These are phyloP conservation scores for Usnea hakonensis DNA, from an alignment of 495 filamentous ascomycete genomes.

Conservation along the genomic window DNA sequence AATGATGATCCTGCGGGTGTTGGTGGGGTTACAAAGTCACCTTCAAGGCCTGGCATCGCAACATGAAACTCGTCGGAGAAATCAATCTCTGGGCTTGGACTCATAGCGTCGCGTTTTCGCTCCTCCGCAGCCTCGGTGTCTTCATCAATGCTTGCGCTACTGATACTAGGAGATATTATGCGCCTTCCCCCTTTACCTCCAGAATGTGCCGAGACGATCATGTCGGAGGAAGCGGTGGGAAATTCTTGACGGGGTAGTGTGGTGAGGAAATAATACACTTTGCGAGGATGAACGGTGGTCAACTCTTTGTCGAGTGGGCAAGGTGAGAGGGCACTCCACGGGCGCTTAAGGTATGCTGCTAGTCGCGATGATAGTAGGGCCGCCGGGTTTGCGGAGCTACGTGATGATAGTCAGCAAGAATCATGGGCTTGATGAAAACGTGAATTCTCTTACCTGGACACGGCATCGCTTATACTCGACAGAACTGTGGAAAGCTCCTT, in stretches of 20 bases:
- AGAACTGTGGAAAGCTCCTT: conserved; percentile 87
- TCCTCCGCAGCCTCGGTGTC: conserved; percentile 65
- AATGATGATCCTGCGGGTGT: conserved; percentile 54
- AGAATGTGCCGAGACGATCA: conserved; percentile 34
- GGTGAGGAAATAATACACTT: conserved; percentile 93
- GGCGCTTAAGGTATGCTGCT: conserved; percentile 77
- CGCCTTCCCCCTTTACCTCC: conserved; percentile 35
- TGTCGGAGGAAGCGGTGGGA: conserved; percentile 59
- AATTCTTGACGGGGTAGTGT: conserved; percentile 75
- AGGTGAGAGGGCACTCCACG: conserved; percentile 71
- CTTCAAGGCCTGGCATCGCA: conserved; percentile 33
- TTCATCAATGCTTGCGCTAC: conserved; percentile 55
- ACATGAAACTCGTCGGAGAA: conserved; percentile 76
- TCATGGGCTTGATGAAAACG: neutral
- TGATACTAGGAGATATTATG: conserved; percentile 80
- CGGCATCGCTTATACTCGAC: conserved; percentile 64
- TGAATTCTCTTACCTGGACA: conserved; percentile 67
- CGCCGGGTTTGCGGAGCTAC: conserved; percentile 87
- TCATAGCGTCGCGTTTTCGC: conserved; percentile 66
- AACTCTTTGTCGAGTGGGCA: conserved; percentile 91
- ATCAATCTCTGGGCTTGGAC: conserved; percentile 88
- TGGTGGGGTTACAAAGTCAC: conserved; percentile 44
- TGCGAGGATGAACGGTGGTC: conserved; percentile 81
- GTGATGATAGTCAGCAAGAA: conserved; percentile 29
- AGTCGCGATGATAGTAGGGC: conserved; percentile 92